A percentile compares a stretch with the other conserved stretches of the same genome.
Conservation (phyloP, 2,329 filamentous ascomycete species). For the Ophiostoma triangulosporum region DNA sequence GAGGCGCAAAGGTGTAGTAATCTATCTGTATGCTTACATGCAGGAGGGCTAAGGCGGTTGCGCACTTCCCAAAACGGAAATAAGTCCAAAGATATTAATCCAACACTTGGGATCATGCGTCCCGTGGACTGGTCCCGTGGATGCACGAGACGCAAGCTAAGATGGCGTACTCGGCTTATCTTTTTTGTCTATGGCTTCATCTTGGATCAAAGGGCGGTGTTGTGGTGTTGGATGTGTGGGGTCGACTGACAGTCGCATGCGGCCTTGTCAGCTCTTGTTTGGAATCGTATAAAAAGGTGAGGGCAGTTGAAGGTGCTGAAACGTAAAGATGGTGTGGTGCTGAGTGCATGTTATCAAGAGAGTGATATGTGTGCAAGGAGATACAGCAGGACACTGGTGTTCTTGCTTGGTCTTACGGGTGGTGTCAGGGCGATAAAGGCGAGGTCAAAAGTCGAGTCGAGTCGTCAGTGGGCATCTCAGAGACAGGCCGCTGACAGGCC, state of each 20-base stretch:
- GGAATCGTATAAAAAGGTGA: not conserved
- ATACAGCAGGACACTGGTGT: not conserved
- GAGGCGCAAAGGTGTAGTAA: not conserved
- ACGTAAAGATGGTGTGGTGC: not conserved
- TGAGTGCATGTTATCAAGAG: not conserved
- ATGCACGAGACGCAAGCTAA: not conserved
- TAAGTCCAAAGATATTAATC: not conserved
- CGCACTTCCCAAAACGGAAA: not conserved
- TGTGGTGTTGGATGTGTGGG: not conserved
- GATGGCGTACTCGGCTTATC: not conserved
- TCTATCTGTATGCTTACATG: no score
- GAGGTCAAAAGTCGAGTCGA: not conserved
- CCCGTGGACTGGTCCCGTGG: not conserved
- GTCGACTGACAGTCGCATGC: not conserved
- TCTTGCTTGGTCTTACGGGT: not conserved
- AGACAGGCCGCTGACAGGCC: no score
- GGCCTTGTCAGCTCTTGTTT: no score
- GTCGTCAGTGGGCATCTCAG: not conserved
- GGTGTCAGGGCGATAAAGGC: not conserved
- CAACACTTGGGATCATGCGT: not conserved
- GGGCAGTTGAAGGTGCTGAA: not conserved
- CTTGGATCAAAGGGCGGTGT: not conserved
- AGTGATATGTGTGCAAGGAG: not conserved
- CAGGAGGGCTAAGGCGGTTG: not conserved
- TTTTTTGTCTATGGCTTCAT: not conserved